A percentile compares a stretch with the other conserved stretches of the same genome.
phyloP scores from a whole-genome alignment of 306 rosid species.

The Carpinus viminea region DNA sequence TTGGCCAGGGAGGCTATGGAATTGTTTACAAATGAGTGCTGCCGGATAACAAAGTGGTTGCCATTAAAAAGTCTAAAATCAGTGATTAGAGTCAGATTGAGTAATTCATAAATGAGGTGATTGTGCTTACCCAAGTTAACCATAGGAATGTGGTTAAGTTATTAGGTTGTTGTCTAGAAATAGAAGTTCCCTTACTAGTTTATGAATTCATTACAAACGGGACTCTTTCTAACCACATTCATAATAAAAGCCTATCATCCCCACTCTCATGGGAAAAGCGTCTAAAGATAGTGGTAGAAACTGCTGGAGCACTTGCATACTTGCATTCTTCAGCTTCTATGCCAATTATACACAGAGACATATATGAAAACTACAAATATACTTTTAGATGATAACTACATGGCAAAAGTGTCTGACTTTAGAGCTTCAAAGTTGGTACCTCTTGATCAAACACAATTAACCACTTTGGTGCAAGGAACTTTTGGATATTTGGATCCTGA shows the following conservation, averaged over 20 bases:
- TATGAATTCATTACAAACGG: constrained; percentile 45
- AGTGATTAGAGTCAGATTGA: constrained; percentile 30
- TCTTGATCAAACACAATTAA: constrained; percentile 32
- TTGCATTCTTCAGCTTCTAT: constrained; percentile 32
- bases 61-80: constrained; percentile 47
- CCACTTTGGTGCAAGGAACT: constrained; percentile 54
- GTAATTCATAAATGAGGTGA: constrained; percentile 49
- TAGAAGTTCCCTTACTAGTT: constrained; percentile 45
- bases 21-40: constrained; percentile 38
- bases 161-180: constrained; percentile 53
- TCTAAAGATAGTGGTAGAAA: constrained; percentile 33
- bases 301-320: constrained; percentile 42
- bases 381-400: constrained; percentile 33
- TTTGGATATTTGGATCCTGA: constrained; percentile 47
- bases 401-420: constrained; percentile 48
- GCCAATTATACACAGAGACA: constrained; percentile 54
- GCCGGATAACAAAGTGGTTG: neutral
- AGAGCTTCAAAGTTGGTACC: constrained; percentile 50
- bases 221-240: constrained; percentile 35
- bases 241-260: neutral
- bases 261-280: constrained; percentile 33
- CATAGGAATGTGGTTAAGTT: constrained; percentile 50
- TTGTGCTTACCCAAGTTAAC: constrained; percentile 47
- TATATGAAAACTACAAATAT: constrained; percentile 46
- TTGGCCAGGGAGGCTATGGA: constrained; percentile 46